These are phyloP conservation scores for carrot (Daucus carota) DNA, from an alignment of 129 eudicot species.

Conservation along the genomic window DNA sequence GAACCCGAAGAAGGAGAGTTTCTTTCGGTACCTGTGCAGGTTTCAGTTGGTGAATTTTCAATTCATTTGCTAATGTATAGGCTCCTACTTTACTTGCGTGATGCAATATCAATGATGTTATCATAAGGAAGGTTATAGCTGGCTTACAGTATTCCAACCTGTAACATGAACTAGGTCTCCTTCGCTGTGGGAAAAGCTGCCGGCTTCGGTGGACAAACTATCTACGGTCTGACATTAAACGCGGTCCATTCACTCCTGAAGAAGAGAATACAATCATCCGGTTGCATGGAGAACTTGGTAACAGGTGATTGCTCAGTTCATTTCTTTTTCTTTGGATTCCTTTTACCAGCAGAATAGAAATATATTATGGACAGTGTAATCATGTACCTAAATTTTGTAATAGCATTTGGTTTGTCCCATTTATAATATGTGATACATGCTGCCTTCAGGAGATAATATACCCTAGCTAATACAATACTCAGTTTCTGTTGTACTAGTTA, in stretches of 20 bases:
- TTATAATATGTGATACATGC: background rate
- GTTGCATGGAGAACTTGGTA: slow-evolving; percentile 61
- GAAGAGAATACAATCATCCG: slow-evolving; percentile 58
- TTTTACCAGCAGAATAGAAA: background rate
- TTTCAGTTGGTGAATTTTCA: background rate
- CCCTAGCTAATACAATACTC: background rate
- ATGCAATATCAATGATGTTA: background rate
- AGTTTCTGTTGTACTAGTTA: background rate
- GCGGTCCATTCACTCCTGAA: slow-evolving; percentile 68
- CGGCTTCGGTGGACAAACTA: slow-evolving; percentile 91
- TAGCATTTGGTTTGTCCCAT: background rate
- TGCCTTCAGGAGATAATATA: background rate
- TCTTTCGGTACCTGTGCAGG: background rate
- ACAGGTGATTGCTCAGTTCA: slow-evolving; percentile 41
- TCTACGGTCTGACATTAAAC: slow-evolving; percentile 81
- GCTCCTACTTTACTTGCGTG: background rate
- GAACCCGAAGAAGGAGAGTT: background rate
- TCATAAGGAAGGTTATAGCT: background rate
- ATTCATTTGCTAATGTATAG: background rate
- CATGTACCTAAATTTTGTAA: background rate
- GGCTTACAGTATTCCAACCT: background rate
- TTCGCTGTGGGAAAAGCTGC: slow-evolving; percentile 88
- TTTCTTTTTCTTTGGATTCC: slow-evolving; percentile 1
- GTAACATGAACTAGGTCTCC: slow-evolving; percentile 42
- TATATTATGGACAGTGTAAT: background rate